Evolutionary conservation across 768 basidiomycete species (phyloP).

Genomic region (Leccinum variicolor): DNA sequence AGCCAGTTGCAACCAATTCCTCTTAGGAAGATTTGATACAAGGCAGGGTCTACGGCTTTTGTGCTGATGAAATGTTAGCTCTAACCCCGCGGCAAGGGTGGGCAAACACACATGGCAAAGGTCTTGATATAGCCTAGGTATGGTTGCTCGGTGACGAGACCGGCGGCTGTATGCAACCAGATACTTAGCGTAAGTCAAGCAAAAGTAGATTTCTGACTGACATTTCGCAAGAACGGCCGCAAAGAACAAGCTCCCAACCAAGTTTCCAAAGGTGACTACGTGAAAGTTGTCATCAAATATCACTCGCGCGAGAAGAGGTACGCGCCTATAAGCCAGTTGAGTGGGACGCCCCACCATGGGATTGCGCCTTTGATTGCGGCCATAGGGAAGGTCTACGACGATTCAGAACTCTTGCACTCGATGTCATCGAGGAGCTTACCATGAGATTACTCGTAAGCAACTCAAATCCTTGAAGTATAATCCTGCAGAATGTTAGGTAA

Average conservation of each 20-base stretch:
- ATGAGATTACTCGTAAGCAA: constrained; percentile 76
- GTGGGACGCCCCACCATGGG: constrained; percentile 65
- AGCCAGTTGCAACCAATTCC: constrained; percentile 80
- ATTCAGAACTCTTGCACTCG: background rate
- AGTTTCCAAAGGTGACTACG: constrained; percentile 65
- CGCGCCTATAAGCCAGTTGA: constrained; percentile 69
- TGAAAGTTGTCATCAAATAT: background rate
- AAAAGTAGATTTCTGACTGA: constrained; percentile 29
- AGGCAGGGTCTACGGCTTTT: constrained; percentile 61
- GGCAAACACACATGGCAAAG: constrained; percentile 54
- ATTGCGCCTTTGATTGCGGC: constrained; percentile 55
- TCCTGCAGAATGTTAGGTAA: constrained; percentile 41
- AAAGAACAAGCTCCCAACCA: constrained; percentile 68
- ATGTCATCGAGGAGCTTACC: constrained; percentile 35
- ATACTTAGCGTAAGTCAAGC: background rate
- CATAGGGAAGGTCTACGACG: constrained; percentile 62
- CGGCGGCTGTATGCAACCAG: constrained; percentile 42
- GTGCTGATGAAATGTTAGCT: constrained; percentile 36
- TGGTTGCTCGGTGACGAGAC: constrained; percentile 55
- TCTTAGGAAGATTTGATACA: constrained; percentile 73
- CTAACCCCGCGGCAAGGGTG: background rate
- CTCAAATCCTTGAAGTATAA: constrained; percentile 66
- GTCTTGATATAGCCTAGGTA: constrained; percentile 50
- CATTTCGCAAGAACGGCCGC: constrained; percentile 63
- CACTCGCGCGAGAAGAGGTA: background rate